Conservation (phyloP, 176 grass and related monocot species). For the Aechmea fasciata region DNA sequence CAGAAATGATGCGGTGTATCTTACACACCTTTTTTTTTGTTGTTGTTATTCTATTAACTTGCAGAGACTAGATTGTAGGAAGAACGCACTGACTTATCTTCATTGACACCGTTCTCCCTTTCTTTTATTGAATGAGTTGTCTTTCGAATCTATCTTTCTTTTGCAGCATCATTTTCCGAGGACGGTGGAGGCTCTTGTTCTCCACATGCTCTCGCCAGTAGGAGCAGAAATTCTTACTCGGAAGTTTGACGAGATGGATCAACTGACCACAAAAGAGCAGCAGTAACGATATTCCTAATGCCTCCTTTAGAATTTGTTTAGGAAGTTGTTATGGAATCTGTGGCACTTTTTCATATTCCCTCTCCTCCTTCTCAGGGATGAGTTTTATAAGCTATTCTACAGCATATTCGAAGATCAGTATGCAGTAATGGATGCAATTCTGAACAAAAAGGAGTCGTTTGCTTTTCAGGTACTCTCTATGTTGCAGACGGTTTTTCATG, state of each 20-base stretch:
- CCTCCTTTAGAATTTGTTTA: slow-evolving; percentile 9
- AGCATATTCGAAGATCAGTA: slow-evolving; percentile 62
- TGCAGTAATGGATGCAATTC: slow-evolving; percentile 77
- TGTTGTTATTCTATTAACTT: too few species aligned
- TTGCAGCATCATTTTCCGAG: slow-evolving; percentile 80
- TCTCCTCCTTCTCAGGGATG: slow-evolving; percentile 19
- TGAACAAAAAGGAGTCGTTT: slow-evolving; percentile 79
- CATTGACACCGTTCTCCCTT: too few species aligned
- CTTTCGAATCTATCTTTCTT: neutral
- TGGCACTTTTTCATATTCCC: too few species aligned
- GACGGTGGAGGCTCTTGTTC: slow-evolving; percentile 66
- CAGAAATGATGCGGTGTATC: too few species aligned
- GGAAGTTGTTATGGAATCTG: neutral
- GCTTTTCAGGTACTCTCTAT: slow-evolving; percentile 55
- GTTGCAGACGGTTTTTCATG: neutral
- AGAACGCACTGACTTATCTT: too few species aligned
- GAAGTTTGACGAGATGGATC: slow-evolving; percentile 93
- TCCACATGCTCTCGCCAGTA: slow-evolving; percentile 66
- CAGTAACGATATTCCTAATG: slow-evolving; percentile 33
- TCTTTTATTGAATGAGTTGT: neutral
- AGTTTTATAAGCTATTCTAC: slow-evolving; percentile 87
- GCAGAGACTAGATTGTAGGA: too few species aligned
- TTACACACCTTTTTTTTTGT: too few species aligned
- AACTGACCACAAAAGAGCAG: slow-evolving; percentile 58
- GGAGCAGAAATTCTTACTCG: slow-evolving; percentile 89